Conservation (phyloP, 2,329 filamentous ascomycete genomes). For the Macrophomina phaseolina region DNA sequence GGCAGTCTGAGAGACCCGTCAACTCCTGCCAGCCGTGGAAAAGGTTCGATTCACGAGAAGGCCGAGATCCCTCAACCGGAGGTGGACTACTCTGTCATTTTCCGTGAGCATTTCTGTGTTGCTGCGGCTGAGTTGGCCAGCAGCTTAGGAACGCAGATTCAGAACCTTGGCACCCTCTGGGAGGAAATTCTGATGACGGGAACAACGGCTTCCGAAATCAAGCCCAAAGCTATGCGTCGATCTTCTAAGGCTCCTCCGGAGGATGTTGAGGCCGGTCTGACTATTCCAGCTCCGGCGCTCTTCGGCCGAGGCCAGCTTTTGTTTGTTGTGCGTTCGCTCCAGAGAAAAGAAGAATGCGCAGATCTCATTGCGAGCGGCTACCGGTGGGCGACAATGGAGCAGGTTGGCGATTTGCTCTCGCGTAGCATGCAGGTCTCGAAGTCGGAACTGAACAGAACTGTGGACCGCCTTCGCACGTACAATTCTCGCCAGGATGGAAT, state of each 20-base stretch:
- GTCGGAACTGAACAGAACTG: constrained; percentile 63
- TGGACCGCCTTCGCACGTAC: constrained; percentile 70
- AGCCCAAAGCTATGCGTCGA: not conserved
- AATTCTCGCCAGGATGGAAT: constrained; percentile 47
- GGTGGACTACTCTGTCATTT: constrained; percentile 74
- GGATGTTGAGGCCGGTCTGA: constrained; percentile 48
- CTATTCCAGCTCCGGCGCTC: constrained; percentile 41
- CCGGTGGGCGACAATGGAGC: constrained; percentile 66
- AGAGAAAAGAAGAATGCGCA: constrained; percentile 63
- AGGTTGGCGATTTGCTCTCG: constrained; percentile 72
- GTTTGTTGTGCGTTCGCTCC: constrained; percentile 73
- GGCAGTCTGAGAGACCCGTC: constrained; percentile 45
- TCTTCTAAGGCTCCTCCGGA: constrained; percentile 28
- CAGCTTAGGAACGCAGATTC: constrained; percentile 67
- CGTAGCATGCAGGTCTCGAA: constrained; percentile 75
- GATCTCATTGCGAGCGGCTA: constrained; percentile 74
- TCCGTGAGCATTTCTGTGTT: constrained; percentile 83
- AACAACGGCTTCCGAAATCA: constrained; percentile 32
- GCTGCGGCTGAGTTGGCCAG: constrained; percentile 76
- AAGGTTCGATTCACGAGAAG: constrained; percentile 28
- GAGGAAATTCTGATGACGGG: constrained; percentile 77
- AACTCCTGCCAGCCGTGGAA: constrained; percentile 36
- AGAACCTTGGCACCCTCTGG: constrained; percentile 71
- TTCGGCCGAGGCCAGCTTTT: constrained; percentile 78
- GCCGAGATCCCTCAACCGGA: constrained; percentile 60